phyloP scores from a whole-genome alignment of 805 yeast genomes.

The Metschnikowia picachoensis region DNA sequence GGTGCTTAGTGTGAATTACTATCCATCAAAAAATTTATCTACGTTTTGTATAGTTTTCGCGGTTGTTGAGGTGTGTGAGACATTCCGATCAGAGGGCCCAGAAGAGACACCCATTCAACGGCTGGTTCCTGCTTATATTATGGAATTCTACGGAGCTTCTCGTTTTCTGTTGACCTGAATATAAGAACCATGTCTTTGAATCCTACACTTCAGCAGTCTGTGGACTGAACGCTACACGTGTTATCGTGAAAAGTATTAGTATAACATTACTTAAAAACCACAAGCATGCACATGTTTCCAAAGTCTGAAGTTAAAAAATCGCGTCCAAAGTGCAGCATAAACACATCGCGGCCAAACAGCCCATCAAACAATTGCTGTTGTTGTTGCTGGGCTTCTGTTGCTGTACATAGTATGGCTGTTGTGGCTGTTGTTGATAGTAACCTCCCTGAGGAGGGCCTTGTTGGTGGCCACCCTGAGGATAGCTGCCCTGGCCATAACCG shows the following conservation, averaged over 20 bases:
- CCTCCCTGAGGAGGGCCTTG: conserved; percentile 27
- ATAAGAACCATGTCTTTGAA: too few relatives aligned
- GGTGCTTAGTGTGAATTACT: too few relatives aligned
- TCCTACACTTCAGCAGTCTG: too few relatives aligned
- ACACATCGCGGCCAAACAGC: conserved; percentile 39
- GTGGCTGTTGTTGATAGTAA: conserved; percentile 35
- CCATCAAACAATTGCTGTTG: conserved; percentile 34
- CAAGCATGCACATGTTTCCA: not conserved
- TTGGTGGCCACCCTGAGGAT: conserved; percentile 17
- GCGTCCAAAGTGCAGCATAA: conserved; percentile 35
- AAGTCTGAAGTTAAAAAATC: conserved; percentile 16
- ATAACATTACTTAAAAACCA: not conserved
- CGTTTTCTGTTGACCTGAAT: too few relatives aligned
- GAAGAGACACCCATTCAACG: too few relatives aligned
- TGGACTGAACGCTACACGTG: not conserved
- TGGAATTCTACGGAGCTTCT: too few relatives aligned
- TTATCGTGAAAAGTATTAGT: too few relatives aligned
- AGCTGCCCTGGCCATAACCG: conserved; percentile 12
- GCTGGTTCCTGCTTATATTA: too few relatives aligned
- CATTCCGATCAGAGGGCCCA: too few relatives aligned
- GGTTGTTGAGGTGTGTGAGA: too few relatives aligned
- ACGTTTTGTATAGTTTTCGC: too few relatives aligned
- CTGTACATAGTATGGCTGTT: conserved; percentile 42
- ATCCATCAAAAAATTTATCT: too few relatives aligned
- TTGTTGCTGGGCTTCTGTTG: conserved; percentile 30